Percentiles rank a stretch among this genome's conserved stretches.
phyloP scores from a whole-genome alignment of 164 flowering plant species.

The Liriodendron chinense region DNA sequence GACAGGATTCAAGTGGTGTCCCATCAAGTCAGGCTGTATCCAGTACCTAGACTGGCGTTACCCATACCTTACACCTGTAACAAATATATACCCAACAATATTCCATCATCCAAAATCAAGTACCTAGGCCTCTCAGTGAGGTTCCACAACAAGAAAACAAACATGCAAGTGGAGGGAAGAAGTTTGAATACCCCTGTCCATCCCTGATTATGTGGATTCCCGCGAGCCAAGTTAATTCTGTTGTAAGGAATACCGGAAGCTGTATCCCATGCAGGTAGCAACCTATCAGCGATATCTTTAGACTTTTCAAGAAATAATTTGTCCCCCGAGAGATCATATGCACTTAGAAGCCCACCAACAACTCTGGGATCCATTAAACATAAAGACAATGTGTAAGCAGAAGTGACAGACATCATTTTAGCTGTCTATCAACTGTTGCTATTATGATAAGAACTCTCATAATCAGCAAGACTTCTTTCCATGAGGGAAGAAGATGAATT shows the following conservation, averaged over 20 bases:
- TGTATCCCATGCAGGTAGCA: conserved; percentile 98
- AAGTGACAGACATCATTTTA: background rate
- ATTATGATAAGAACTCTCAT: background rate
- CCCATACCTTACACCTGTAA: too few species aligned
- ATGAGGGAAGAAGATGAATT: conserved; percentile 12
- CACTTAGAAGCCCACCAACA: conserved; percentile 98
- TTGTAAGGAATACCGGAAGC: conserved; percentile 91
- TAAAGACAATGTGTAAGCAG: background rate
- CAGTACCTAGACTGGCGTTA: too few species aligned
- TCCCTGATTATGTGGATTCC: conserved; percentile 76
- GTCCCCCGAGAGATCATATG: conserved; percentile 93
- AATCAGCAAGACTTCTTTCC: conserved; percentile 12
- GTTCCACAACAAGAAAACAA: too few species aligned
- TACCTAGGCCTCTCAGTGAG: too few species aligned
- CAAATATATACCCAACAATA: too few species aligned
- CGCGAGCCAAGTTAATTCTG: conserved; percentile 71
- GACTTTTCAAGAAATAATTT: conserved; percentile 89
- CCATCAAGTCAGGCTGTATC: too few species aligned
- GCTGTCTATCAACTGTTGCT: background rate
- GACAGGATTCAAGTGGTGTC: too few species aligned
- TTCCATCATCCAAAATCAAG: too few species aligned
- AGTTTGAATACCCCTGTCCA: conserved; percentile 81
- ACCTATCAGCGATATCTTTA: conserved; percentile 86
- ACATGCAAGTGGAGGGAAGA: background rate
- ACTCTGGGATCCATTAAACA: conserved; percentile 53